These are phyloP conservation scores for Barbatosphaeria neglecta DNA, from an alignment of 495 filamentous ascomycete genomes.

Conservation along the genomic window DNA sequence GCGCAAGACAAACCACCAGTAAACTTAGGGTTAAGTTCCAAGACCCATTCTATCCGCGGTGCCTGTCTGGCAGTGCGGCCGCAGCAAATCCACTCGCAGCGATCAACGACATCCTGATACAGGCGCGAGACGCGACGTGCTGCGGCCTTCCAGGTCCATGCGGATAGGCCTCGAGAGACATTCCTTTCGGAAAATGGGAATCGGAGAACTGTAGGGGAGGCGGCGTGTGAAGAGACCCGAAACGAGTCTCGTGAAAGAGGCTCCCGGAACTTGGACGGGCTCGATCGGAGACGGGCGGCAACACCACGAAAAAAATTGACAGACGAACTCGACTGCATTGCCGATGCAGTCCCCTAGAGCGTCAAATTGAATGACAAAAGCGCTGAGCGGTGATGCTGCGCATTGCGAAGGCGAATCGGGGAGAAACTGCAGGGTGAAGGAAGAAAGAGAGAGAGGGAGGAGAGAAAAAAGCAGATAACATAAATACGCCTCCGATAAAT, in stretches of 20 bases:
- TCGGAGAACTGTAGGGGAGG: slow-evolving; percentile 60
- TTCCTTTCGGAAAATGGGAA: slow-evolving; percentile 52
- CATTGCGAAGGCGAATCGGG: slow-evolving; percentile 10
- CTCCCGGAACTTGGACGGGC: too few relatives aligned
- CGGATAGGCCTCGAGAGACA: slow-evolving; percentile 34
- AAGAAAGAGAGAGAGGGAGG: not conserved
- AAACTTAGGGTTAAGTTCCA: slow-evolving; percentile 75
- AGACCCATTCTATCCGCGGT: slow-evolving; percentile 41
- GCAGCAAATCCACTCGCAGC: slow-evolving; percentile 21
- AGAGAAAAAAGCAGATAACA: not conserved
- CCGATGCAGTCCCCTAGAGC: not conserved
- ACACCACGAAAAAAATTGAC: slow-evolving; percentile 7
- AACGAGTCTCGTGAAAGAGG: not conserved
- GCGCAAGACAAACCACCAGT: slow-evolving; percentile 44
- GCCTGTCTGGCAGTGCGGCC: slow-evolving; percentile 12
- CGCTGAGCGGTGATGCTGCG: slow-evolving; percentile 6
- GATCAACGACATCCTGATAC: slow-evolving; percentile 24
- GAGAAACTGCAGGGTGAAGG: not conserved
- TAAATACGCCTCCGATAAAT: not conserved
- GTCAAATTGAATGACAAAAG: not conserved
- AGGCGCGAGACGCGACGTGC: slow-evolving; percentile 26
- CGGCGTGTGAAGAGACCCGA: slow-evolving; percentile 35
- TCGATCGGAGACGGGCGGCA: not conserved
- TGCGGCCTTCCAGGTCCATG: slow-evolving; percentile 13
- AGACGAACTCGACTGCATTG: slow-evolving; percentile 1